Evolutionary conservation across 805 yeast genomes (phyloP).

Genomic region (Lipomyces lipofer): DNA sequence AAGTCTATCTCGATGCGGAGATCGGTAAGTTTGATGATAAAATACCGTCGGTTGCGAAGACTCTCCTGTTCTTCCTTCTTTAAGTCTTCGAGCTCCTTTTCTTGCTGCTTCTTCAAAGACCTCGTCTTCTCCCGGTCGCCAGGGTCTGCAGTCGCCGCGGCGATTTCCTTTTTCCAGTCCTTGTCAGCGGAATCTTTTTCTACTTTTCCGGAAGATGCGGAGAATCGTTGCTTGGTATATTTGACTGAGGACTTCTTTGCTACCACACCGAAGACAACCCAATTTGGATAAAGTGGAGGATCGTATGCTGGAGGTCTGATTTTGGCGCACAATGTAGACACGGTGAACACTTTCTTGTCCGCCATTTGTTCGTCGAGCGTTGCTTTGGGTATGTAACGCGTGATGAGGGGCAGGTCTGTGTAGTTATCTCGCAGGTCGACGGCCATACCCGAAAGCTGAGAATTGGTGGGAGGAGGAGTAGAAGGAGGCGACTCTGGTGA

Average conservation of each 20-base stretch:
- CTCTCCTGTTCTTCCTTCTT: conserved; percentile 8
- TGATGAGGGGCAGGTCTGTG: conserved; percentile 4
- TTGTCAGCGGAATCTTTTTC: not conserved
- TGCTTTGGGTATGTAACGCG: conserved; percentile 48
- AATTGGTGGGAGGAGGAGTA: not conserved
- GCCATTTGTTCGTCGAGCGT: conserved; percentile 45
- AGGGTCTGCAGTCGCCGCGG: not conserved
- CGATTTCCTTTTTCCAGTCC: not conserved
- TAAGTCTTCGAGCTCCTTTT: not conserved
- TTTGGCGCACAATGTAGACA: conserved; percentile 62
- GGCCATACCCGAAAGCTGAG: conserved; percentile 15
- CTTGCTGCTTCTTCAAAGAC: not conserved
- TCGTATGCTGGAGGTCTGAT: conserved; percentile 66
- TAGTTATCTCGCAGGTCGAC: conserved; percentile 13
- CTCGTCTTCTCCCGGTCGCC: not conserved
- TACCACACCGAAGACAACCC: conserved; percentile 76
- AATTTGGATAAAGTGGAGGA: conserved; percentile 72
- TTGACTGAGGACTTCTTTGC: conserved; percentile 57
- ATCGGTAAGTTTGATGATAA: conserved; percentile 66
- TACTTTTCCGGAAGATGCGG: not conserved
- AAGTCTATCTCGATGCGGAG: conserved; percentile 61
- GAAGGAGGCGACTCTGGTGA: not conserved
- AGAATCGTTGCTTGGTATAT: conserved; percentile 30
- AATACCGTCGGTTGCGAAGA: conserved; percentile 40
- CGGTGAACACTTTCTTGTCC: conserved; percentile 56